Conservation (phyloP, 106 monocot genomes). For the Narthecium ossifragum region DNA sequence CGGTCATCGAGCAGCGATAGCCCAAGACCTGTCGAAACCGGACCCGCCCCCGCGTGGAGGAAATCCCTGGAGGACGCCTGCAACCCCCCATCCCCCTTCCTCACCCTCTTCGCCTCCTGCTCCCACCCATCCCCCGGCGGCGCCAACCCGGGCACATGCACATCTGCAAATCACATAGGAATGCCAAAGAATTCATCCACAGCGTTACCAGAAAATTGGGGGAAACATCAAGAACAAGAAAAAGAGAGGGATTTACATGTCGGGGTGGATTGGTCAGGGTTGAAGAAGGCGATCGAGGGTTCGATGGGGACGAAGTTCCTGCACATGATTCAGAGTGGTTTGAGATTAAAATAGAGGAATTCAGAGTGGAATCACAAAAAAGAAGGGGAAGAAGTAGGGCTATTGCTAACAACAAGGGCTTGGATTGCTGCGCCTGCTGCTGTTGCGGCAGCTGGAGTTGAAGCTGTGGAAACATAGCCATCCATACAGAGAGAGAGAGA, state of each 20-base stretch:
- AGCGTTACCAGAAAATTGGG: neutral
- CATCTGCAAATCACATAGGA: neutral
- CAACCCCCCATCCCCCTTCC: conserved; percentile 55
- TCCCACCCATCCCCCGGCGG: conserved; percentile 29
- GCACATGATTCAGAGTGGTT: neutral
- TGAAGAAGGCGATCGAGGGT: conserved; percentile 31
- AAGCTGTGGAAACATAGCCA: conserved; percentile 27
- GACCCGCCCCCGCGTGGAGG: conserved; percentile 48
- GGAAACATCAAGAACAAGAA: neutral
- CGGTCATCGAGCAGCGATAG: conserved; percentile 53
- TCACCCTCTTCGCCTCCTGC: conserved; percentile 26
- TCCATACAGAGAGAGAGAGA: neutral
- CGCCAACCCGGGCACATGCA: neutral
- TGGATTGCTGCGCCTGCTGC: conserved; percentile 12
- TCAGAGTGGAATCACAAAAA: neutral
- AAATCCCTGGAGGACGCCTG: conserved; percentile 68
- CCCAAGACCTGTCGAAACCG: conserved; percentile 60
- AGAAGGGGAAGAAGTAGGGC: neutral
- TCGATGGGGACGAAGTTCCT: conserved; percentile 54
- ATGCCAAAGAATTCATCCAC: neutral
- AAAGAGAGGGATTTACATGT: conserved; percentile 29
- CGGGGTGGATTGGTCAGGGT: conserved; percentile 27
- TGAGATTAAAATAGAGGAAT: neutral
- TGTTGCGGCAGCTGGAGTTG: conserved; percentile 28
- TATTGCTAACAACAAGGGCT: conserved; percentile 31